A percentile compares a stretch with the other conserved stretches of the same genome.
phyloP scores from a whole-genome alignment of 2,329 filamentous ascomycete genomes.

The Bipolaris cookei region DNA sequence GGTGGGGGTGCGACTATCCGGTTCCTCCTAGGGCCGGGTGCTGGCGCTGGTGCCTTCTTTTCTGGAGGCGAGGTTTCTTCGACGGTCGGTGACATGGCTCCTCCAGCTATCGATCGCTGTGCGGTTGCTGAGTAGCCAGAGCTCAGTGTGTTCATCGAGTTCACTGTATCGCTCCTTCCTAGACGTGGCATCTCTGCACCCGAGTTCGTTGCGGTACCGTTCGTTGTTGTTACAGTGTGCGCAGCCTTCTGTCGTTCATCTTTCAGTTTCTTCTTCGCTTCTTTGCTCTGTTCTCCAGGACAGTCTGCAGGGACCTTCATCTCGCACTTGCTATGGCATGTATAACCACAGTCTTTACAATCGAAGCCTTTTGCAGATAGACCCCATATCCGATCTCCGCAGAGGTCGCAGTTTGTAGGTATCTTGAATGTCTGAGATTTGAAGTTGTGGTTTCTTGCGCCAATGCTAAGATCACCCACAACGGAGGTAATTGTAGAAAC shows the following conservation, averaged over 20 bases:
- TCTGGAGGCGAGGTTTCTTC: conserved; percentile 54
- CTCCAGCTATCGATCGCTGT: conserved; percentile 73
- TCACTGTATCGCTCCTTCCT: conserved; percentile 85
- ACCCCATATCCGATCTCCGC: conserved; percentile 96
- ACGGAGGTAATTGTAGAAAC: conserved; percentile 88
- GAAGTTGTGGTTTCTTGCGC: conserved; percentile 95
- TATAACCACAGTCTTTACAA: conserved; percentile 95
- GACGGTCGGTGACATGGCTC: conserved; percentile 55
- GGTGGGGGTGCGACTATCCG: conserved; percentile 89
- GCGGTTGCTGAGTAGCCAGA: conserved; percentile 86
- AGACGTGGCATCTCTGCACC: conserved; percentile 71
- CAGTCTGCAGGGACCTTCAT: conserved; percentile 98
- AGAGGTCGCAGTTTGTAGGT: conserved; percentile 96
- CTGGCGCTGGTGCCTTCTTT: conserved; percentile 40
- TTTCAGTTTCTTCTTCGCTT: conserved; percentile 94
- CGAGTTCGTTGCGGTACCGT: conserved; percentile 55
- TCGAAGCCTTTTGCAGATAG: conserved; percentile 95
- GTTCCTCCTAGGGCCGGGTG: conserved; percentile 58
- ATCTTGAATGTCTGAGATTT: conserved; percentile 99
- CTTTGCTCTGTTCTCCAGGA: conserved; percentile 90
- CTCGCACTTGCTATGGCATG: conserved; percentile 97
- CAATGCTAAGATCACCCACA: conserved; percentile 90
- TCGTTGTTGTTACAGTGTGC: conserved; percentile 59
- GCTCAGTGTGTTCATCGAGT: conserved; percentile 73
- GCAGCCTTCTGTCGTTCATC: conserved; percentile 81